Evolutionary conservation across 1,284 basidiomycete species (phyloP).

Genomic region (Marasmius oreades): DNA sequence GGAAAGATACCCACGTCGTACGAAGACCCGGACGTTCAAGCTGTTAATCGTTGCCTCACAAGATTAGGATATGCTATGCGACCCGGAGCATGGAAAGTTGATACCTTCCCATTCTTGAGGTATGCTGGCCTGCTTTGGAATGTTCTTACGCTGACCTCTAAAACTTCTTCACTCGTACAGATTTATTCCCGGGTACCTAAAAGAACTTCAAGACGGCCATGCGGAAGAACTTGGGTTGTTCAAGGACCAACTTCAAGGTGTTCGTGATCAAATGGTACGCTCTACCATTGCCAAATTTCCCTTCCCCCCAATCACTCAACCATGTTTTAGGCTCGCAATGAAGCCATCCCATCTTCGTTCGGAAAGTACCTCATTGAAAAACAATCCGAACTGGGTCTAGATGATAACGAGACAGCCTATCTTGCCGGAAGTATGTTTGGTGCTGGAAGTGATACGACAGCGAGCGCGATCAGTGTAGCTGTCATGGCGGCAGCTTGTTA

Average conservation of each 20-base stretch:
- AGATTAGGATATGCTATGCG: constrained; percentile 47
- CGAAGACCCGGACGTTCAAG: constrained; percentile 53
- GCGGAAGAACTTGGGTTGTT: constrained; percentile 12
- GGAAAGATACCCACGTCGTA: constrained; percentile 52
- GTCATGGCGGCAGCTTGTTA: constrained; percentile 63
- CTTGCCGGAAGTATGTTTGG: constrained; percentile 63
- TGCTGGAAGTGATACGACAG: constrained; percentile 61
- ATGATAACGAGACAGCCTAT: constrained; percentile 54
- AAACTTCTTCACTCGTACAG: constrained; percentile 17
- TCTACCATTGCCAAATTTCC: not conserved
- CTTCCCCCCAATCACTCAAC: not conserved
- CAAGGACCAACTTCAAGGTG: constrained; percentile 12
- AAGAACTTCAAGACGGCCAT: constrained; percentile 48
- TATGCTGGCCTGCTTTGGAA: constrained; percentile 22
- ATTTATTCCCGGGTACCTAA: constrained; percentile 56
- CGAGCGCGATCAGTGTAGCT: constrained; percentile 51
- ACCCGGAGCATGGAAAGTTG: constrained; percentile 57
- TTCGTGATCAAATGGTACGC: constrained; percentile 12
- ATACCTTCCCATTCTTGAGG: constrained; percentile 52
- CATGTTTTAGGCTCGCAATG: constrained; percentile 28
- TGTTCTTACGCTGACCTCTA: not conserved
- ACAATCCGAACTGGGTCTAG: constrained; percentile 45
- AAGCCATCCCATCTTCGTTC: constrained; percentile 44
- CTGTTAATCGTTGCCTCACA: constrained; percentile 45
- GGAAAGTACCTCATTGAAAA: constrained; percentile 53